A percentile compares a stretch with the other conserved stretches of the same genome.
These are phyloP conservation scores for Papiliotrema terrestris DNA, from an alignment of 1,284 basidiomycete genomes.

Conservation along the genomic window DNA sequence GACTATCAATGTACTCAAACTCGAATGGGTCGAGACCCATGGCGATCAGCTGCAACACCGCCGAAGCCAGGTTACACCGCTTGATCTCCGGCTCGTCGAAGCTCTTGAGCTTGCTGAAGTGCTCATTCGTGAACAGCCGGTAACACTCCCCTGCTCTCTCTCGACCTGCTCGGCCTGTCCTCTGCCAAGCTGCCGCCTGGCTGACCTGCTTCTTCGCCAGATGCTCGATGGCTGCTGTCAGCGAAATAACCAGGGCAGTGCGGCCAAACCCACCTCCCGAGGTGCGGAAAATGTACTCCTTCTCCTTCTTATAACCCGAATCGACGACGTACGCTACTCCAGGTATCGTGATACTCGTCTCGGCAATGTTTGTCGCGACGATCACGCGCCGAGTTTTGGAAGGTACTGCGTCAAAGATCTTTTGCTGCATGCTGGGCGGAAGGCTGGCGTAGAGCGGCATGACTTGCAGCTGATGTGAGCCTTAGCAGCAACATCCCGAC, in stretches of 20 bases:
- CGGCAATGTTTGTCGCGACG: conserved; percentile 93
- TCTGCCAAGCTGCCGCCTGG: conserved; percentile 77
- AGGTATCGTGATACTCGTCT: conserved; percentile 96
- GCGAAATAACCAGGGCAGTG: background rate
- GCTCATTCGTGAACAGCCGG: conserved; percentile 78
- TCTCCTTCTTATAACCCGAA: conserved; percentile 92
- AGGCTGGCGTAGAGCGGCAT: conserved; percentile 83
- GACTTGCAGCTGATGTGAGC: conserved; percentile 58
- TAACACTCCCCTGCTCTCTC: conserved; percentile 84
- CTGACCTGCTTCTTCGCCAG: conserved; percentile 77
- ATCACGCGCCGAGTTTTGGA: conserved; percentile 79
- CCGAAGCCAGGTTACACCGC: conserved; percentile 75
- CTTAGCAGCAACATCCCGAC: conserved; percentile 22
- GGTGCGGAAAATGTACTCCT: conserved; percentile 69
- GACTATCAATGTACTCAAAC: conserved; percentile 80
- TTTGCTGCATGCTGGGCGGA: conserved; percentile 69
- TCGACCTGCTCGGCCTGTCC: conserved; percentile 86
- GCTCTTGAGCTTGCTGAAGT: conserved; percentile 63
- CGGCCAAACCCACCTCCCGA: conserved; percentile 55
- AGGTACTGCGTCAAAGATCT: conserved; percentile 71
- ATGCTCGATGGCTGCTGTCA: conserved; percentile 73
- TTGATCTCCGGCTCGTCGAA: conserved; percentile 83
- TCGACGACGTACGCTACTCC: conserved; percentile 95
- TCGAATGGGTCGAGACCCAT: conserved; percentile 72
- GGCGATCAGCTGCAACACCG: conserved; percentile 77